phyloP scores from a whole-genome alignment of 2,329 filamentous ascomycete species.

The Colletotrichum magnum region DNA sequence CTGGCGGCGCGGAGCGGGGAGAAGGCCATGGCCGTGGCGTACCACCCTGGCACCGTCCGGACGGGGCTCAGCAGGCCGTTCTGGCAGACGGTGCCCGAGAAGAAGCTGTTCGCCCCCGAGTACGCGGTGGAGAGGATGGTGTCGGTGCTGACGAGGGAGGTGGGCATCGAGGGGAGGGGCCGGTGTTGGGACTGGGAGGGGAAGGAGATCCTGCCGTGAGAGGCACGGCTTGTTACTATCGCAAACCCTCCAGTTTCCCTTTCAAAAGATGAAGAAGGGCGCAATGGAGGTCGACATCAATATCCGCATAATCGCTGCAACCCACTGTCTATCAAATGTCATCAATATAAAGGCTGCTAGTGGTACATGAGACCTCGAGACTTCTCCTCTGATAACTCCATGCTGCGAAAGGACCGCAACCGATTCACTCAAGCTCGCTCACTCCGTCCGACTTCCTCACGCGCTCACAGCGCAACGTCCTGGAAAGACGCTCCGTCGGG shows the following conservation, averaged over 20 bases:
- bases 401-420: constrained; percentile 25
- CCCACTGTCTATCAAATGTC: neutral
- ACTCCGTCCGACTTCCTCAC: neutral
- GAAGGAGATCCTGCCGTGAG: constrained; percentile 71
- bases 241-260: neutral
- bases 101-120: constrained; percentile 76
- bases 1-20: constrained; percentile 69
- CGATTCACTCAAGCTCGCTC: neutral
- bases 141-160: constrained; percentile 66
- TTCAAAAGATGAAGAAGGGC: neutral
- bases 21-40: constrained; percentile 75
- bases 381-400: constrained; percentile 34
- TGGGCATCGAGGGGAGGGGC: constrained; percentile 68
- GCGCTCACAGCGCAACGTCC: constrained; percentile 69
- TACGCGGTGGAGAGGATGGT: constrained; percentile 76
- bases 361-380: constrained; percentile 28
- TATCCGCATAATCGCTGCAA: constrained; percentile 1
- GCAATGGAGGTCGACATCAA: neutral
- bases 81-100: constrained; percentile 74
- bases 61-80: constrained; percentile 81
- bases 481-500: constrained; percentile 74
- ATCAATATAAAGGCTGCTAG: constrained; percentile 25
- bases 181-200: constrained; percentile 80
- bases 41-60: constrained; percentile 87
- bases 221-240: neutral